A percentile compares a stretch with the other conserved stretches of the same genome.
Conservation (phyloP, 2,329 filamentous ascomycete genomes). For the Phialophora chinensis region DNA sequence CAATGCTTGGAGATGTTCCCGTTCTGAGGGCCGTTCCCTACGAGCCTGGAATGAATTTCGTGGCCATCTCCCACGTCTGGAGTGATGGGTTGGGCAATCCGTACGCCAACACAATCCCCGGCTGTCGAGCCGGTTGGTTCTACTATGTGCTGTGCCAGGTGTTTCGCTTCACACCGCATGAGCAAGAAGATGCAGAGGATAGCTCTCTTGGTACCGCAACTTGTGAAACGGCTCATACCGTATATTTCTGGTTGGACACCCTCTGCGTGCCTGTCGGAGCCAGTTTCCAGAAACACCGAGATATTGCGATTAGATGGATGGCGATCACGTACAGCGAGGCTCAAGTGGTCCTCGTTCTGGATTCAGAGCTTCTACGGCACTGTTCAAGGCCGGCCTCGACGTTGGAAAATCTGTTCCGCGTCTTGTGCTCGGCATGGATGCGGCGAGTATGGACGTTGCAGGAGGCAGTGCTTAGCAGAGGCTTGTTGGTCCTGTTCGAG, state of each 20-base stretch:
- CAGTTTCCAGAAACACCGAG: neutral
- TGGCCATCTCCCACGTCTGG: conserved; percentile 17
- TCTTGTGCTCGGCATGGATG: neutral
- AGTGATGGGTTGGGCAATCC: conserved; percentile 1
- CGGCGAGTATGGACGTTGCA: conserved; percentile 1
- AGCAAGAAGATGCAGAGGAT: neutral
- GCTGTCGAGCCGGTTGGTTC: neutral
- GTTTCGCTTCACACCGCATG: neutral
- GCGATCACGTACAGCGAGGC: neutral
- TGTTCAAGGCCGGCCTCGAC: neutral
- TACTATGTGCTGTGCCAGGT: neutral
- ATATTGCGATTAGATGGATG: neutral
- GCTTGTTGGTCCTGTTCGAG: neutral
- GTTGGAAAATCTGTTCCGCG: neutral
- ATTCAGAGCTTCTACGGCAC: neutral
- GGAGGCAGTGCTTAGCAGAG: neutral
- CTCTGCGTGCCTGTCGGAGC: neutral
- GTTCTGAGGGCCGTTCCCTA: neutral
- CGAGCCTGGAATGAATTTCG: neutral
- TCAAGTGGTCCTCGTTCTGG: neutral
- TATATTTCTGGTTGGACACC: conserved; percentile 1
- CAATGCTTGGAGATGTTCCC: neutral
- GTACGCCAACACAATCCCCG: neutral
- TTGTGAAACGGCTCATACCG: neutral
- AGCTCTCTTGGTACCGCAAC: neutral